Evolutionary conservation across 768 basidiomycete species (phyloP).

Genomic region (Calocybe gangraenosa): DNA sequence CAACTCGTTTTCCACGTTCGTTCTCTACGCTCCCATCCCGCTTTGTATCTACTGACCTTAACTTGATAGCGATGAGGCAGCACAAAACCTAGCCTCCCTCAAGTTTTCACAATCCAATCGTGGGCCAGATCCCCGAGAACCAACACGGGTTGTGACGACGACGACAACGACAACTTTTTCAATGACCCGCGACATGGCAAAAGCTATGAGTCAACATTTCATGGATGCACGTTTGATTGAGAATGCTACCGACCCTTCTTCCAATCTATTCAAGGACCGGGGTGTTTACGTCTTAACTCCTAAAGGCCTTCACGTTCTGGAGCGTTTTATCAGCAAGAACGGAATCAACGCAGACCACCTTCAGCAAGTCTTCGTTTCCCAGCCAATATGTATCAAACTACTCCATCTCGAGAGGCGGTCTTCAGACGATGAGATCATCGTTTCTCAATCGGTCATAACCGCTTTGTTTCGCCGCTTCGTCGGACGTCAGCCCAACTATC

Average conservation of each 20-base stretch:
- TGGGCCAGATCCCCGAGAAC: conserved; percentile 96
- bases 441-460: conserved; percentile 90
- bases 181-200: conserved; percentile 99
- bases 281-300: conserved; percentile 95
- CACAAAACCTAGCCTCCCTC: conserved; percentile 86
- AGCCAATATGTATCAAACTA: conserved; percentile 96
- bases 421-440: conserved; percentile 95
- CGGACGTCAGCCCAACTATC: conserved; percentile 82
- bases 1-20: conserved; percentile 95
- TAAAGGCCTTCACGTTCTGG: conserved; percentile 97
- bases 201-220: conserved; percentile 99
- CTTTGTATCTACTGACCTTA: conserved; percentile 10
- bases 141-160: conserved; percentile 95
- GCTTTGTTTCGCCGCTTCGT: conserved; percentile 95
- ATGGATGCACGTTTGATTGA: conserved; percentile 99
- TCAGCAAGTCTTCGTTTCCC: conserved; percentile 80
- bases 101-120: conserved; percentile 99
- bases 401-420: conserved; percentile 93
- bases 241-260: conserved; percentile 87
- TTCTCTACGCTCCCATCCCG: conserved; percentile 18
- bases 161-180: conserved; percentile 99
- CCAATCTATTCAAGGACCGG: conserved; percentile 94
- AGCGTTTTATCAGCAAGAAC: conserved; percentile 99
- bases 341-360: conserved; percentile 95
- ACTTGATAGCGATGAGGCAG: conserved; percentile 83